phyloP scores from a whole-genome alignment of 1,284 basidiomycete genomes.

The Papiliotrema flavescens region DNA sequence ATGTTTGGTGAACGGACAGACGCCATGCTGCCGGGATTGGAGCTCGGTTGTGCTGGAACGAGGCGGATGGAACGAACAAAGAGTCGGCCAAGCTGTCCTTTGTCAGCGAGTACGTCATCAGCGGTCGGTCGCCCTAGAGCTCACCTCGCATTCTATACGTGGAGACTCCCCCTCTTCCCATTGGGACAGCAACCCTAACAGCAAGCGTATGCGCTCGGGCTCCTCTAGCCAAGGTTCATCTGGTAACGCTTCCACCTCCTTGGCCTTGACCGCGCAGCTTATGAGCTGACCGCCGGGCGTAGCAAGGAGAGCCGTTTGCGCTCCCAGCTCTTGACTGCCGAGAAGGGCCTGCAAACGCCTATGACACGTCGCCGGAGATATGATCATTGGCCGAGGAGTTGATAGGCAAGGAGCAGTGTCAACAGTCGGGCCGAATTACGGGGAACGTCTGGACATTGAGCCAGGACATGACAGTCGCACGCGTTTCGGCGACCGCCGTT shows the following conservation, averaged over 20 bases:
- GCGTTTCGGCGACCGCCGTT: neutral
- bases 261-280: constrained; percentile 6
- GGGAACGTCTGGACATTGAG: too few relatives aligned
- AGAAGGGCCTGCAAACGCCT: neutral
- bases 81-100: constrained; percentile 23
- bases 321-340: constrained; percentile 5
- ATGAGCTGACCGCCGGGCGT: constrained; percentile 19
- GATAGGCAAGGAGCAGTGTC: too few relatives aligned
- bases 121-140: neutral
- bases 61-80: constrained; percentile 20
- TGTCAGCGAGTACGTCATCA: neutral
- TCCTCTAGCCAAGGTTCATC: constrained; percentile 34
- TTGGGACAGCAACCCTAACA: constrained; percentile 34
- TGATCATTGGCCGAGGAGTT: neutral
- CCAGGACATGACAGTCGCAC: too few relatives aligned
- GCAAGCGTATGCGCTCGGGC: constrained; percentile 34
- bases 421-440: too few relatives aligned
- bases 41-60: constrained; percentile 12
- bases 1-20: constrained; percentile 7
- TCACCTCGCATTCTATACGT: constrained; percentile 38
- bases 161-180: constrained; percentile 36
- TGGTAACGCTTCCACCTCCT: constrained; percentile 11
- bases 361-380: constrained; percentile 1
- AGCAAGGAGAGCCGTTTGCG: constrained; percentile 26
- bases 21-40: constrained; percentile 10